Conservation (phyloP, 495 filamentous ascomycete genomes). For the Bacidia gigantensis region DNA sequence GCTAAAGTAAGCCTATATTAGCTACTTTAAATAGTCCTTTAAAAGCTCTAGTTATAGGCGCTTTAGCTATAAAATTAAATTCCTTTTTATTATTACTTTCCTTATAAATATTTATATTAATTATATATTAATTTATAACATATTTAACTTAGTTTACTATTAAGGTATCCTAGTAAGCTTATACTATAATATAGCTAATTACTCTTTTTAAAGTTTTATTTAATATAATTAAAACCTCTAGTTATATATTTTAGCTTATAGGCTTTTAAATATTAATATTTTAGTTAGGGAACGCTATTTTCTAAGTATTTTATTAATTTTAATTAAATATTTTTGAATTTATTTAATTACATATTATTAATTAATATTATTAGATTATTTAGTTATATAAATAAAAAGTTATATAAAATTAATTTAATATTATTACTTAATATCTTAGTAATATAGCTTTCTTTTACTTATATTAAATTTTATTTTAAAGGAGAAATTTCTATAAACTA, state of each 20-base stretch:
- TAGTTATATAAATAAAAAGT: not conserved
- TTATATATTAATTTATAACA: not conserved
- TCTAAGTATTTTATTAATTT: not conserved
- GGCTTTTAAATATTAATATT: not conserved
- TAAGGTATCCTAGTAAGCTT: not conserved
- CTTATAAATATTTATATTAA: too few species aligned
- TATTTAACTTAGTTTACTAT: not conserved
- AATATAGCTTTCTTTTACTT: not conserved
- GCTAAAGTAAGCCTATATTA: not conserved
- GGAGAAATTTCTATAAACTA: too few species aligned
- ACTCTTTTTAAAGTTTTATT: not conserved
- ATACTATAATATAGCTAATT: not conserved
- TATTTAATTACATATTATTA: not conserved
- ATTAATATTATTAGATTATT: not conserved
- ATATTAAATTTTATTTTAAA: not conserved
- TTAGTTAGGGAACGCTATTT: not conserved
- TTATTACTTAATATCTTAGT: slow-evolving; percentile 1
- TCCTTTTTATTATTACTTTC: too few species aligned
- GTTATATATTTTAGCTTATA: not conserved
- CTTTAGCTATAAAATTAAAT: not conserved
- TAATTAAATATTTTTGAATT: not conserved
- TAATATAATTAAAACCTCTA: not conserved
- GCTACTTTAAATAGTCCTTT: not conserved
- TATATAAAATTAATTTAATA: not conserved
- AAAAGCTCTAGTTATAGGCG: not conserved